A percentile compares a stretch with the other conserved stretches of the same genome.
These are phyloP conservation scores for Tulasnella sp. DNA, from an alignment of 768 basidiomycete species.

Conservation along the genomic window DNA sequence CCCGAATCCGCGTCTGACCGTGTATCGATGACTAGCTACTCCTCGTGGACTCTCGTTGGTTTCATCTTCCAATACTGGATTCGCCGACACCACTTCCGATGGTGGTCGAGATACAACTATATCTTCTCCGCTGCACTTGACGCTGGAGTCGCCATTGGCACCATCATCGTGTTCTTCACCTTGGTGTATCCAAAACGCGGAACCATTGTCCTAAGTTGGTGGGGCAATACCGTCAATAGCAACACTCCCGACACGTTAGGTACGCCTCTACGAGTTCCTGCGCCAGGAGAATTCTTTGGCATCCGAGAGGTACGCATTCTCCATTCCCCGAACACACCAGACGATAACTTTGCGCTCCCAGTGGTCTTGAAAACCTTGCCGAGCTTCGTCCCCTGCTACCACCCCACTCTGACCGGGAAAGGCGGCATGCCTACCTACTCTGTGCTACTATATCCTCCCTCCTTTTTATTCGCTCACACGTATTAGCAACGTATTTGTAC, in stretches of 20 bases:
- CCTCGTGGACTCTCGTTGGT: conserved; percentile 38
- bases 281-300: conserved; percentile 33
- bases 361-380: background rate
- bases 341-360: background rate
- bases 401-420: background rate
- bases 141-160: conserved; percentile 42
- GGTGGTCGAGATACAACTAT: conserved; percentile 45
- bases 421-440: background rate
- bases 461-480: background rate
- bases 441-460: background rate
- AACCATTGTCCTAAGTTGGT: conserved; percentile 31
- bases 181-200: conserved; percentile 29
- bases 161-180: conserved; percentile 43
- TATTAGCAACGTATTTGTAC: conserved; percentile 9
- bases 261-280: conserved; percentile 31
- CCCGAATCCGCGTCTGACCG: background rate
- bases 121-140: conserved; percentile 42
- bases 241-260: conserved; percentile 34
- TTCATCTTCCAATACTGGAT: conserved; percentile 38
- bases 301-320: conserved; percentile 11
- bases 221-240: conserved; percentile 33
- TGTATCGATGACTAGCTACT: conserved; percentile 28
- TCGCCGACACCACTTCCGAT: conserved; percentile 37
- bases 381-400: background rate
- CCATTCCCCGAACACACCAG: background rate